Base-by-base conservation (phyloP, 1,284 basidiomycete species). In the Sphaerobolus stellatus region DNA sequence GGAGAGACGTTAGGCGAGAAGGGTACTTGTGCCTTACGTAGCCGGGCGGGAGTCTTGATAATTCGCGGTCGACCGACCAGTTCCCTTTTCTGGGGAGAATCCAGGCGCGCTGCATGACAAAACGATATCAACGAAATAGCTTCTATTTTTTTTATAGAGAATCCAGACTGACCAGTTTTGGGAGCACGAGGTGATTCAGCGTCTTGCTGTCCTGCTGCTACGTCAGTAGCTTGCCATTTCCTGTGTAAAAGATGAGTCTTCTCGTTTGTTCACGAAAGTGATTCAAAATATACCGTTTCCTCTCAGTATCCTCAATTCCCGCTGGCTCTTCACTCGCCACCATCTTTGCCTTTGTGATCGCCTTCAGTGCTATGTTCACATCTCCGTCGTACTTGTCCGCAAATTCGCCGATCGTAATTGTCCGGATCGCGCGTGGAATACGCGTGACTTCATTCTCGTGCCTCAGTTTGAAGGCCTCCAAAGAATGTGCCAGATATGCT, bases 381-480 rank as follows among this genome's bases (percentile, higher is more conserved):
- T 88, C 82, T 2, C 86, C 88, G 49, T 84, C 76, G 67, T 90
- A 90, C 64, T 87, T 89, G 52, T 83, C 82, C 25, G 78, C 80
- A 67, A 92, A 90, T 47, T 90, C 88, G 49, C 79, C 79, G 77
- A 92, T 82, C 14, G 83, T 82, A 65, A 90, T 81, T 29, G 71
- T 72, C 40, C 88, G 80, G 22, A 91, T 82, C 60, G 84, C 79
- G 62, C 83, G 86, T 0, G 89, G 88, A 43, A 90, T 85, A 51
- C 83, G 81, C n/a, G 78, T 79, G 6, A 91, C 80, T 55, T 84
- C 82, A 2, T 82, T 81, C 64, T 90, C 86, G 65, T 88, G 85
- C 61, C 86, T 86, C 22, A 73, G 67, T 5, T 77, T 79, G 66
- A 90, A 90, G 64, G 83, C 84, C 60, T 86, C 80, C 49, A 90